Evolutionary conservation across 805 yeast species (phyloP).

Genomic region (Candida easanensis): DNA sequence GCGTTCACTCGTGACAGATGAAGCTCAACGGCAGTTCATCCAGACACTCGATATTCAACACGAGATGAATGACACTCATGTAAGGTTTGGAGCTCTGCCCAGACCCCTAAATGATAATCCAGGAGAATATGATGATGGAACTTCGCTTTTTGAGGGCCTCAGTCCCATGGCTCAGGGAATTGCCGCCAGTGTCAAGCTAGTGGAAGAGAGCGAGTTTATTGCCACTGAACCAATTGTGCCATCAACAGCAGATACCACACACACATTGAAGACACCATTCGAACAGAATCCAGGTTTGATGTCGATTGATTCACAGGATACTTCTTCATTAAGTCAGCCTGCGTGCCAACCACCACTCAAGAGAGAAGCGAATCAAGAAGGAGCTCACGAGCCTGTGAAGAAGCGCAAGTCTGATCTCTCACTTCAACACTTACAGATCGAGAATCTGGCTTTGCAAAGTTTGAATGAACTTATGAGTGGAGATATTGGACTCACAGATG

Average conservation of each 20-base stretch:
- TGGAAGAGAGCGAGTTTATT: conserved; percentile 4
- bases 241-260: conserved; percentile 1
- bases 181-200: conserved; percentile 1
- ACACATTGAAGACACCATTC: neutral
- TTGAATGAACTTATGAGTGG: conserved; percentile 11
- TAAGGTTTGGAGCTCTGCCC: conserved; percentile 7
- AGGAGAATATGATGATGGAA: neutral
- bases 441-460: conserved; percentile 10
- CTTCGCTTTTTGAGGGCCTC: conserved; percentile 18
- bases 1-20: neutral
- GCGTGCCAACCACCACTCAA: neutral
- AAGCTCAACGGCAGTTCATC: conserved; percentile 1
- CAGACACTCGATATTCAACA: conserved; percentile 3
- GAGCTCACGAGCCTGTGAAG: conserved; percentile 7
- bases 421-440: conserved; percentile 18
- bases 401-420: conserved; percentile 19
- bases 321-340: neutral
- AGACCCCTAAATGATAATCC: neutral
- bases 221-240: neutral
- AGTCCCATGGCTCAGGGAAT: conserved; percentile 10
- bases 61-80: conserved; percentile 1
- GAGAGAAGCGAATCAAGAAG: neutral
- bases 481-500: conserved; percentile 26
- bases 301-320: neutral
- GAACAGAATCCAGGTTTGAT: neutral